phyloP scores from a whole-genome alignment of 495 filamentous ascomycete species.

The Staphylotrichum longicolle region DNA sequence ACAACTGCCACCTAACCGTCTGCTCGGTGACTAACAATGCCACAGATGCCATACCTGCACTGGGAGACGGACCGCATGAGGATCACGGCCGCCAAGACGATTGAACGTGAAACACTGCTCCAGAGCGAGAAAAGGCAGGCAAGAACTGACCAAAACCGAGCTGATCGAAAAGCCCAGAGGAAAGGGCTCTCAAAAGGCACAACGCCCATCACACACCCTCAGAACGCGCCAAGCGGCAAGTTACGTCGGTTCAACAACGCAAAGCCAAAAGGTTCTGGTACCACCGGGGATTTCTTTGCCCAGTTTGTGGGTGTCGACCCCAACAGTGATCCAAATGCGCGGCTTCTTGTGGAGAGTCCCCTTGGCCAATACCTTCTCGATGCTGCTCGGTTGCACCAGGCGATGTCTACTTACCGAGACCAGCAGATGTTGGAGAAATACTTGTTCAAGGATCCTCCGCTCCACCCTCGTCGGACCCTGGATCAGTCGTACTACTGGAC shows the following conservation, averaged over 20 bases:
- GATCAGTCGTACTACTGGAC: constrained; percentile 69
- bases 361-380: constrained; percentile 39
- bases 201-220: neutral
- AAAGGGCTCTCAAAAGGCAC: neutral
- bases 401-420: constrained; percentile 48
- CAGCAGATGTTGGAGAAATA: constrained; percentile 60
- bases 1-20: neutral
- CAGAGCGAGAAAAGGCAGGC: constrained; percentile 19
- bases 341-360: constrained; percentile 34
- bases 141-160: neutral
- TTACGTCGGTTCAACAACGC: neutral
- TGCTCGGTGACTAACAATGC: neutral
- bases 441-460: constrained; percentile 52
- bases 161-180: neutral
- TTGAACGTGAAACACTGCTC: neutral
- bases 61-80: constrained; percentile 58
- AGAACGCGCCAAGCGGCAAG: neutral
- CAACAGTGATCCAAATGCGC: constrained; percentile 11
- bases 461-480: constrained; percentile 67
- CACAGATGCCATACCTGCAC: constrained; percentile 65
- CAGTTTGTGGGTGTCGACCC: constrained; percentile 10
- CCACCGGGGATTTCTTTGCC: too few species aligned
- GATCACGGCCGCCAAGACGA: constrained; percentile 29
- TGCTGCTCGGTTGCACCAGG: constrained; percentile 40
- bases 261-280: neutral